phyloP scores from a whole-genome alignment of 2,329 filamentous ascomycete genomes.

The Acrocalymma vagum region DNA sequence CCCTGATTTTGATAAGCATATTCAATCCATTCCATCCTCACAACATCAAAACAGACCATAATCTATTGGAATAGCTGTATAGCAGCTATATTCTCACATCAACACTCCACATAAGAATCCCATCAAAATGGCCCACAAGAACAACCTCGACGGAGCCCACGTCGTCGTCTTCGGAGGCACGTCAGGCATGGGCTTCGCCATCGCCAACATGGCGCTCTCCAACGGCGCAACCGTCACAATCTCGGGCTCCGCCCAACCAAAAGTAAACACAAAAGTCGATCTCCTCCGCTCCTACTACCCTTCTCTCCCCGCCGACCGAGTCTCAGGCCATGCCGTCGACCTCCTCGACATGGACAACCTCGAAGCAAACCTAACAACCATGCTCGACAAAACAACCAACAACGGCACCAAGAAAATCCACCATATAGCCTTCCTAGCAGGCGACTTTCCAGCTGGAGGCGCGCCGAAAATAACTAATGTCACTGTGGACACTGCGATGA shows the following conservation, averaged over 20 bases:
- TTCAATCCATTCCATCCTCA: too few relatives aligned
- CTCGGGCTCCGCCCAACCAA: slow-evolving; percentile 63
- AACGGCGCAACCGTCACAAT: slow-evolving; percentile 66
- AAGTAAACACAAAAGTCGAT: slow-evolving; percentile 59
- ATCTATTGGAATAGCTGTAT: too few relatives aligned
- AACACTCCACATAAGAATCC: neutral
- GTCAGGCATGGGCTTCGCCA: slow-evolving; percentile 69
- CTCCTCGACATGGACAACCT: slow-evolving; percentile 34
- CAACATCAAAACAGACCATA: too few relatives aligned
- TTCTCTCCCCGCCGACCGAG: slow-evolving; percentile 14
- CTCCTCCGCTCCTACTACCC: slow-evolving; percentile 55
- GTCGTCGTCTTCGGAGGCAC: slow-evolving; percentile 72
- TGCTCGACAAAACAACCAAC: slow-evolving; percentile 38
- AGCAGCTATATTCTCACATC: neutral
- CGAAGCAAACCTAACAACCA: slow-evolving; percentile 32
- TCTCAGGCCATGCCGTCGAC: slow-evolving; percentile 38
- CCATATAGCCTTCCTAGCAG: slow-evolving; percentile 42
- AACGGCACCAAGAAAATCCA: slow-evolving; percentile 38
- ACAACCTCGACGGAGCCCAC: slow-evolving; percentile 58
- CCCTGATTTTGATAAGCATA: too few relatives aligned
- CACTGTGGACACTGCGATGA: slow-evolving; percentile 27
- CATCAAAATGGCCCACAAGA: slow-evolving; percentile 42
- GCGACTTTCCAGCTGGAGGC: slow-evolving; percentile 24
- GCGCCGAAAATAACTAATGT: slow-evolving; percentile 36
- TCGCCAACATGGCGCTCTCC: slow-evolving; percentile 66